A percentile compares a stretch with the other conserved stretches of the same genome.
phyloP scores from a whole-genome alignment of 2,329 filamentous ascomycete genomes.

The Cercospora sp. region DNA sequence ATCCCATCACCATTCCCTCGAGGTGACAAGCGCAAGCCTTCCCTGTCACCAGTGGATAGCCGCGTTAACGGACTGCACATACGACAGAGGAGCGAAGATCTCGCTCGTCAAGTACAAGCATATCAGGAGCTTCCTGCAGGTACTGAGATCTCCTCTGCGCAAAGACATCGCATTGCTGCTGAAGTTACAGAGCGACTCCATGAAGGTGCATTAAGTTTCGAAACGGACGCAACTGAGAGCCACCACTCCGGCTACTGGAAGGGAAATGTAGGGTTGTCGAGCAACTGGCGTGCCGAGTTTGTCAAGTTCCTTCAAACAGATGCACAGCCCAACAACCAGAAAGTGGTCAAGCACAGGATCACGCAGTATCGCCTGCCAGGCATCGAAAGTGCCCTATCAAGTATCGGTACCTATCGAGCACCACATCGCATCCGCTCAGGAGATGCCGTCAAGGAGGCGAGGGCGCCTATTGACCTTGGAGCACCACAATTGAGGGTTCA shows the following conservation, averaged over 20 bases:
- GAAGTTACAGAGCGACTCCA: neutral
- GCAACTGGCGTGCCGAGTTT: neutral
- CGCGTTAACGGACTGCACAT: neutral
- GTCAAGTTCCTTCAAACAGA: neutral
- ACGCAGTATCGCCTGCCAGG: neutral
- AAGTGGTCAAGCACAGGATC: neutral
- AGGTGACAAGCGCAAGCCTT: neutral
- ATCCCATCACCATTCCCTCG: neutral
- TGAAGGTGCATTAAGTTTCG: neutral
- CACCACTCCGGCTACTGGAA: neutral
- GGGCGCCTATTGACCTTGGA: neutral
- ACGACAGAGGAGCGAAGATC: neutral
- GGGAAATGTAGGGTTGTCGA: neutral
- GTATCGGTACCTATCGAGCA: neutral
- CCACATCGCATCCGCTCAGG: neutral
- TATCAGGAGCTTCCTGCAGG: neutral
- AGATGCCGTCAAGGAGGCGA: neutral
- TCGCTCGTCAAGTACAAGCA: neutral
- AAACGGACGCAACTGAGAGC: neutral
- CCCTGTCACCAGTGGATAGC: neutral
- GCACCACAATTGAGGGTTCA: conserved; percentile 1
- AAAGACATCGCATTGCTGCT: neutral
- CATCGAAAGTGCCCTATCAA: conserved; percentile 9
- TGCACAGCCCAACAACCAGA: neutral
- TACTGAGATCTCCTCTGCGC: neutral